Conservation (phyloP, 768 basidiomycete species). For the Rhizopogon vulgaris region DNA sequence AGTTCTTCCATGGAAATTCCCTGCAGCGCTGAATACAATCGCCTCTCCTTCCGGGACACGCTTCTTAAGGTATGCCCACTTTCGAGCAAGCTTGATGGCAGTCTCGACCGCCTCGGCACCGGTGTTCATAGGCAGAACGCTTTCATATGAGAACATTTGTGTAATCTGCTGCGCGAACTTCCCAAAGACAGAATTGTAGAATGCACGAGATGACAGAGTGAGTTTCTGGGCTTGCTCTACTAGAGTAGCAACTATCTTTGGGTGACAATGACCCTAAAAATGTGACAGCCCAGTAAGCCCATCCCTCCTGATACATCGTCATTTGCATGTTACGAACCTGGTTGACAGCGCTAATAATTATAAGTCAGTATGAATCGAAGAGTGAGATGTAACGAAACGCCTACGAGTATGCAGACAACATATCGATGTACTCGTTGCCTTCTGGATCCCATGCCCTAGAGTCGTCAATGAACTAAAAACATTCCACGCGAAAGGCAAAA, state of each 20-base stretch:
- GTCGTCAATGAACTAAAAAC: slow-evolving; percentile 5
- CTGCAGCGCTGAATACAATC: slow-evolving; percentile 76
- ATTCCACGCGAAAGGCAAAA: slow-evolving; percentile 26
- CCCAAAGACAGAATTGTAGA: slow-evolving; percentile 91
- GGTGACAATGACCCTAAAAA: slow-evolving; percentile 83
- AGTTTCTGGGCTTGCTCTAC: slow-evolving; percentile 81
- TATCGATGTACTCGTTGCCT: slow-evolving; percentile 94
- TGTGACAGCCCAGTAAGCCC: slow-evolving; percentile 2
- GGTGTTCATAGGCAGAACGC: slow-evolving; percentile 98
- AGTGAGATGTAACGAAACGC: slow-evolving; percentile 21
- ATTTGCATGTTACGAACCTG: slow-evolving; percentile 45
- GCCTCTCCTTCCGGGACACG: slow-evolving; percentile 77
- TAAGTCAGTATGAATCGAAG: slow-evolving; percentile 5
- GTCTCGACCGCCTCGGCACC: slow-evolving; percentile 99
- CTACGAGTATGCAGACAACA: slow-evolving; percentile 96
- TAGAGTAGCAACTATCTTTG: slow-evolving; percentile 76
- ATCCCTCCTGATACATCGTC: neutral
- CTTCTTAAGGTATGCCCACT: slow-evolving; percentile 94
- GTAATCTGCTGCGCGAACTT: slow-evolving; percentile 84
- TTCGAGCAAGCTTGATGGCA: slow-evolving; percentile 89
- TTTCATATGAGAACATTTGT: slow-evolving; percentile 83
- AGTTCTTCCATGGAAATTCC: slow-evolving; percentile 96
- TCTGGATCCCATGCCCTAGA: slow-evolving; percentile 87
- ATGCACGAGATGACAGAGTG: slow-evolving; percentile 92
- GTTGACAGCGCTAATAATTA: slow-evolving; percentile 65